A percentile compares a stretch with the other conserved stretches of the same genome.
Conservation (phyloP, 2,329 filamentous ascomycete genomes). For the Clonostachys solani region DNA sequence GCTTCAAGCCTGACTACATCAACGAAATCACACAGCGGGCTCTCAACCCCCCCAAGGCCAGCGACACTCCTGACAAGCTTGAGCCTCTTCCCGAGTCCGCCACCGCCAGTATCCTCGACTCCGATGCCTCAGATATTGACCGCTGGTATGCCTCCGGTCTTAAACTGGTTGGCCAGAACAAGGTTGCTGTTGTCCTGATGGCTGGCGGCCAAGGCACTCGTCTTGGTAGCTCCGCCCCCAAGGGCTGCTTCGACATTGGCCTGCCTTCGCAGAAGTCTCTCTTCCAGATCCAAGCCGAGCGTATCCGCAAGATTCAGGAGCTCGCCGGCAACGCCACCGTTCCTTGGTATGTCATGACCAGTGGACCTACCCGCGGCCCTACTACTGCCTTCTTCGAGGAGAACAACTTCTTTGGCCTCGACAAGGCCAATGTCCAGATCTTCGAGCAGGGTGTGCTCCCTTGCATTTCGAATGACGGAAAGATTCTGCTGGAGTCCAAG, state of each 20-base stretch:
- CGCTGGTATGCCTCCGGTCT: slow-evolving; percentile 82
- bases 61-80: slow-evolving; percentile 48
- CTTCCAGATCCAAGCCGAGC: slow-evolving; percentile 96
- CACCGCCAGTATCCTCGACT: slow-evolving; percentile 88
- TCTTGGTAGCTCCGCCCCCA: slow-evolving; percentile 89
- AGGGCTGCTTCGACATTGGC: slow-evolving; percentile 96
- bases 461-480: slow-evolving; percentile 95
- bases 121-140: slow-evolving; percentile 70
- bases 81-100: slow-evolving; percentile 86
- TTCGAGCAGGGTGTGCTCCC: slow-evolving; percentile 97
- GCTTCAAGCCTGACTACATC: slow-evolving; percentile 81
- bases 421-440: slow-evolving; percentile 80
- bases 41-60: slow-evolving; percentile 65
- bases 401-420: slow-evolving; percentile 86
- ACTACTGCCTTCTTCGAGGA: slow-evolving; percentile 93
- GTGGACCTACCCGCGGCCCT: slow-evolving; percentile 83
- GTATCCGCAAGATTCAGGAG: slow-evolving; percentile 81
- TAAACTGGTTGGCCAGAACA: slow-evolving; percentile 72
- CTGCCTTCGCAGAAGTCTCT: slow-evolving; percentile 89
- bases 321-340: slow-evolving; percentile 71
- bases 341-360: slow-evolving; percentile 99
- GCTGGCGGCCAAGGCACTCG: slow-evolving; percentile 95
- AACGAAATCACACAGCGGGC: slow-evolving; percentile 82
- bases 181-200: slow-evolving; percentile 88
- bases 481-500: slow-evolving; percentile 92